A percentile compares a stretch with the other conserved stretches of the same genome.
Evolutionary conservation across 176 grass and related monocot species (phyloP).

Genomic region (Bonia amplexicaulis): DNA sequence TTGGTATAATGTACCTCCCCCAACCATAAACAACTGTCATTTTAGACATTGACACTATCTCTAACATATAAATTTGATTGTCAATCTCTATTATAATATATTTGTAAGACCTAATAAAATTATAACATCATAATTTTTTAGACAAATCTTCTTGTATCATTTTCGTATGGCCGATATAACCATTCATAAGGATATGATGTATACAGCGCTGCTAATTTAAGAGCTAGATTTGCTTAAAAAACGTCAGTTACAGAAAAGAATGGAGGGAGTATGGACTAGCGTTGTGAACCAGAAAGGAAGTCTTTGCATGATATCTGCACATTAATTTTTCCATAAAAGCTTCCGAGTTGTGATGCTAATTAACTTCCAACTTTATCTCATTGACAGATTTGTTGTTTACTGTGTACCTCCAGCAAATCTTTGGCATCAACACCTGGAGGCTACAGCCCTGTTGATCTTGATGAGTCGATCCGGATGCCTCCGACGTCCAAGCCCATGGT

Average conservation of each 20-base stretch:
- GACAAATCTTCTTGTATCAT: not conserved
- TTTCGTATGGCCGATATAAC: not conserved
- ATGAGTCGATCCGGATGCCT: not conserved
- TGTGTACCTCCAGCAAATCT: not conserved
- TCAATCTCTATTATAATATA: too few relatives aligned
- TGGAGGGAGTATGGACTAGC: not conserved
- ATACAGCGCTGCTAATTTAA: not conserved
- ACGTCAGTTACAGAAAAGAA: not conserved
- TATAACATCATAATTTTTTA: too few relatives aligned
- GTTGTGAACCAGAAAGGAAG: not conserved
- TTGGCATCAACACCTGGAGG: not conserved
- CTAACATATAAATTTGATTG: too few relatives aligned
- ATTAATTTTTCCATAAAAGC: not conserved
- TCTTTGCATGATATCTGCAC: not conserved
- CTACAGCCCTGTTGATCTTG: too few relatives aligned
- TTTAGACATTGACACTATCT: too few relatives aligned
- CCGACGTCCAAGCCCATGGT: not conserved
- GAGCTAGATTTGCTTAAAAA: not conserved
- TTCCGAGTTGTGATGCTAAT: not conserved
- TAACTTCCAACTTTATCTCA: not conserved
- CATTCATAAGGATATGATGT: not conserved
- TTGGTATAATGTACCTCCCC: too few relatives aligned
- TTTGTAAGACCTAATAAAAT: too few relatives aligned
- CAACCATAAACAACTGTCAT: too few relatives aligned
- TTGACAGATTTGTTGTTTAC: not conserved